phyloP scores from a whole-genome alignment of 1,139 yeast genomes.

The Lodderomyces pseudojiufengensis region DNA sequence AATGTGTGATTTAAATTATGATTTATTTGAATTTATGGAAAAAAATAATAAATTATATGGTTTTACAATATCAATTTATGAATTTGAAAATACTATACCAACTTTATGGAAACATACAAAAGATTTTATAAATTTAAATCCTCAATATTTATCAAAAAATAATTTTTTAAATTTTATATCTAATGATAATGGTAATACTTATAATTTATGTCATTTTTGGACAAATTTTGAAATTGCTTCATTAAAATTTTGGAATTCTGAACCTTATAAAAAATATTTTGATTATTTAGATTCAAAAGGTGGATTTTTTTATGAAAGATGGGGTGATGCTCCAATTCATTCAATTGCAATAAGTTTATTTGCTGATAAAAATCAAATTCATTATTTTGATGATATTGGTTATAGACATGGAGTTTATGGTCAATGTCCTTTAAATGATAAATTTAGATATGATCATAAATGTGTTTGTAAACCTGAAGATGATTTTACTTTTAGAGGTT shows the following conservation, averaged over 20 bases:
- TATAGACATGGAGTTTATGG: conserved; percentile 68
- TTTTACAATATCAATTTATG: conserved; percentile 63
- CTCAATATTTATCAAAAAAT: conserved; percentile 43
- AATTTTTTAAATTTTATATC: conserved; percentile 51
- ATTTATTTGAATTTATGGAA: conserved; percentile 60
- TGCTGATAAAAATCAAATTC: conserved; percentile 61
- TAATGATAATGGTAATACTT: conserved; percentile 59
- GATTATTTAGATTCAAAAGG: conserved; percentile 71
- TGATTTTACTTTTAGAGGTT: conserved; percentile 54
- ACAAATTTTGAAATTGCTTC: conserved; percentile 85
- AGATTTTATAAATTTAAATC: conserved; percentile 44
- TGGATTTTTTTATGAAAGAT: conserved; percentile 88
- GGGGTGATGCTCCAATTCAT: conserved; percentile 97
- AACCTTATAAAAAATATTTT: conserved; percentile 66
- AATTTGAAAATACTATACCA: conserved; percentile 54
- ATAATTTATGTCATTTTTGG: conserved; percentile 90
- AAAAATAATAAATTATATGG: conserved; percentile 60
- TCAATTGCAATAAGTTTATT: conserved; percentile 77
- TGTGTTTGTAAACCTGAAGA: conserved; percentile 49
- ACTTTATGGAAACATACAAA: conserved; percentile 57
- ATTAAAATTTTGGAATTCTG: conserved; percentile 70
- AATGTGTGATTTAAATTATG: conserved; percentile 62
- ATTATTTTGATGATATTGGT: conserved; percentile 79
- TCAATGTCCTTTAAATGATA: conserved; percentile 52
- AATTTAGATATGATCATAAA: conserved; percentile 40